phyloP scores from a whole-genome alignment of 345 rosid genomes.

The Sapria himalayana region DNA sequence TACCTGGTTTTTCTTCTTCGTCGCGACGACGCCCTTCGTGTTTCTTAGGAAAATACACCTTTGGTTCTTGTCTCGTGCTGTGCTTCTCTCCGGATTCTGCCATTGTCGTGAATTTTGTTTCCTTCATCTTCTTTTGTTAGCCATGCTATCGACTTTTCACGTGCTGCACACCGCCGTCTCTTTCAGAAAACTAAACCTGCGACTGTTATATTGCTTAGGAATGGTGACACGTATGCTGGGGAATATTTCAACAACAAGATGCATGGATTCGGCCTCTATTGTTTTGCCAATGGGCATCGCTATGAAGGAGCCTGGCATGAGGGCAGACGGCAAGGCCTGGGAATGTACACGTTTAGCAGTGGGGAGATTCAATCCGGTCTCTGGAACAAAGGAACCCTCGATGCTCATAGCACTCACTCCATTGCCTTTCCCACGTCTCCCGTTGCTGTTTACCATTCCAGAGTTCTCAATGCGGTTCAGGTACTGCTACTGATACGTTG shows the following conservation, averaged over 20 bases:
- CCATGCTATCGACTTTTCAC: too few species aligned
- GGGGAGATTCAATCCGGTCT: slow-evolving; percentile 93
- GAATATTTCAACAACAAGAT: slow-evolving; percentile 95
- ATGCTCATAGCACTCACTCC: slow-evolving; percentile 68
- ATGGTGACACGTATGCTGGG: slow-evolving; percentile 83
- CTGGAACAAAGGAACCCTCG: slow-evolving; percentile 81
- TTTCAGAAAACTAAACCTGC: too few species aligned
- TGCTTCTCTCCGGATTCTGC: too few species aligned
- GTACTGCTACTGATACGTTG: slow-evolving; percentile 20
- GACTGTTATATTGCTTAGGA: slow-evolving; percentile 38
- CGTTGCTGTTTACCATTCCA: slow-evolving; percentile 67
- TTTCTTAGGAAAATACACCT: too few species aligned
- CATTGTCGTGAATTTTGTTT: too few species aligned
- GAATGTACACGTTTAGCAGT: slow-evolving; percentile 85
- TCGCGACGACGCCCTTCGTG: too few species aligned
- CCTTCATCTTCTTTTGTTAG: too few species aligned
- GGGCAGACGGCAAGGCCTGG: slow-evolving; percentile 90
- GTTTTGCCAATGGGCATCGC: slow-evolving; percentile 72
- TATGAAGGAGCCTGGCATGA: slow-evolving; percentile 99
- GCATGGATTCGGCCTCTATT: slow-evolving; percentile 88
- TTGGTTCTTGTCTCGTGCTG: too few species aligned
- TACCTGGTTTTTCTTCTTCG: slow-evolving; percentile 6
- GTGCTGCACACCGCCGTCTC: too few species aligned
- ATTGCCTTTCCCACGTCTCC: slow-evolving; percentile 36
- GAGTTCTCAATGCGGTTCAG: slow-evolving; percentile 81